Base-by-base conservation (phyloP, 2,329 filamentous ascomycete species). In the Aspergillus sp. region DNA sequence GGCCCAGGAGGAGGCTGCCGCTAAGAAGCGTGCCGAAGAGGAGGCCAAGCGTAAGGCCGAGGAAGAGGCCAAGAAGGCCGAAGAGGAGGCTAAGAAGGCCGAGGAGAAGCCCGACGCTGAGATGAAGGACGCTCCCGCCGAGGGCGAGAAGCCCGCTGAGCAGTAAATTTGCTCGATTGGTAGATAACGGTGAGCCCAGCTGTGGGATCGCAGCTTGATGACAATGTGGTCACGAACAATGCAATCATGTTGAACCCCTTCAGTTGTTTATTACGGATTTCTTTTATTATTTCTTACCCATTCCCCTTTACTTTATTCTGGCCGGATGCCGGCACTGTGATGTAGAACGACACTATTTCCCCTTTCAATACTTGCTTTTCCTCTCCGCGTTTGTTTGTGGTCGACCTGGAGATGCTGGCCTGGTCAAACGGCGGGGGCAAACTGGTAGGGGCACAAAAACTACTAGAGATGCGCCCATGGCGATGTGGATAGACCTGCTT, bases 1-100 rank as follows among this genome's bases (percentile, higher is more conserved):
- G 74, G 82, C 81, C 45, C 81, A 92, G 74, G 91, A 94, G 72
- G 85, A 87, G 71, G 84, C 80, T 41, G 80, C 79, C 15, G 85
- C 84, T 60, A 89, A 86, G 79, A 85, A 85, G 78, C 80, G 82
- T 57, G 86, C 84, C 25, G 85, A 87, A 71, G 79, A 88, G 56
- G 92, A 95, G 61, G 91, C 91, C 64, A 89, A 91, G 78, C 87
- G 87, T 75, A 89, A 89, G 69, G 89, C 90, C 59, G 91, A 91
- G 79, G 90, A 91, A 78, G 81, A 85, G 65, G 77, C 80, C 63
- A 84, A 84, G 78, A 84, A 84, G 76, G 80, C 82, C 52, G 79
- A 79, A 36, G 76, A 79, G 61, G 70, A 74, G 43, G 66, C 78
- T 53, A 78, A 79, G 70, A 77, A 79, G 65, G 72, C 74, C n/a